phyloP scores from a whole-genome alignment of 2,329 filamentous ascomycete genomes.

The Lasiodiplodia hormozganensis region DNA sequence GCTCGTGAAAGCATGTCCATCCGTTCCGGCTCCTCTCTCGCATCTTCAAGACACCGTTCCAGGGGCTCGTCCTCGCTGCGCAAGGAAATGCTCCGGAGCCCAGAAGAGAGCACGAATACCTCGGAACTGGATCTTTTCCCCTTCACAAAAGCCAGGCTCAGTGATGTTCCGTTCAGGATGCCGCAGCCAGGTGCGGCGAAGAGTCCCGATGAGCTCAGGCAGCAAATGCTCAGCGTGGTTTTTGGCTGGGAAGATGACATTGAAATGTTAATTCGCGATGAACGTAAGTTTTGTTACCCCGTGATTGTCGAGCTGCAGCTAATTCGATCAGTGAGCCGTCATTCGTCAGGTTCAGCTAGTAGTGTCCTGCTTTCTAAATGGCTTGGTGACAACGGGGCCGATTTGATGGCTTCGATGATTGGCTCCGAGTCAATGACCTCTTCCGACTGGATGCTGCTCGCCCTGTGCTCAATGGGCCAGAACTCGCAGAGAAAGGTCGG shows the following conservation, averaged over 20 bases:
- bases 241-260: slow-evolving; percentile 95
- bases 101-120: slow-evolving; percentile 68
- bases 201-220: slow-evolving; percentile 75
- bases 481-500: slow-evolving; percentile 87
- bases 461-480: slow-evolving; percentile 82
- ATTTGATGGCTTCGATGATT: slow-evolving; percentile 78
- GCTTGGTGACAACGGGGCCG: slow-evolving; percentile 84
- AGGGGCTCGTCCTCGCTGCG: slow-evolving; percentile 69
- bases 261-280: slow-evolving; percentile 80
- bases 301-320: slow-evolving; percentile 29
- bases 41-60: slow-evolving; percentile 41
- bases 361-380: slow-evolving; percentile 88
- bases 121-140: slow-evolving; percentile 80
- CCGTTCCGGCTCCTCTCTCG: slow-evolving; percentile 58
- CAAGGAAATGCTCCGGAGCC: slow-evolving; percentile 80
- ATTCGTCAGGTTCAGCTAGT: slow-evolving; percentile 75
- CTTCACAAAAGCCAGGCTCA: slow-evolving; percentile 79
- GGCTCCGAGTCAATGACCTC: slow-evolving; percentile 86
- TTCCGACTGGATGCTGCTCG: slow-evolving; percentile 96
- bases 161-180: slow-evolving; percentile 81
- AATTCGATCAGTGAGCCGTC: slow-evolving; percentile 64
- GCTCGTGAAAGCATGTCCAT: slow-evolving; percentile 64
- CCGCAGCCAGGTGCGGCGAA: slow-evolving; percentile 59
- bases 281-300: slow-evolving; percentile 58
- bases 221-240: slow-evolving; percentile 90